Conservation (phyloP, 768 basidiomycete genomes). For the Podaxis mareebaensis region DNA sequence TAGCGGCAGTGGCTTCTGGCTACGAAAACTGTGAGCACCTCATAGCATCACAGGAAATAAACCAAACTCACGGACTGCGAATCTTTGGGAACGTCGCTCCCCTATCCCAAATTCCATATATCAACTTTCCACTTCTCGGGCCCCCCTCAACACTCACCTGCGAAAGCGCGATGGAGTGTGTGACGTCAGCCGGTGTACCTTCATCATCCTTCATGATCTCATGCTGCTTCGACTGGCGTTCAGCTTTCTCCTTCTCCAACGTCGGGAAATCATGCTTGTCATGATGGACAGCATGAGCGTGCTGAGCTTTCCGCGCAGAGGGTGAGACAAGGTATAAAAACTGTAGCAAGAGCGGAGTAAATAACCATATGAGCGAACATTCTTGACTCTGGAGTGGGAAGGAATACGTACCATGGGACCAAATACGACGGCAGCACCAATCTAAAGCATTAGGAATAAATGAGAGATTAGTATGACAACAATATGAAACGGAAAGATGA, state of each 20-base stretch:
- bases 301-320: constrained; percentile 34
- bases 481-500: constrained; percentile 6
- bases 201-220: constrained; percentile 41
- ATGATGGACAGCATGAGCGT: constrained; percentile 30
- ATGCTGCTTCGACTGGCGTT: constrained; percentile 20
- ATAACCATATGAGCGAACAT: constrained; percentile 9
- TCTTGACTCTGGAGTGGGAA: background rate
- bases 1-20: background rate
- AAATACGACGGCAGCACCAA: constrained; percentile 41
- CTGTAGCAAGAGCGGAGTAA: constrained; percentile 23
- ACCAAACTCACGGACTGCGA: constrained; percentile 25
- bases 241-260: constrained; percentile 23
- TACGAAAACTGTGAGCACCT: background rate
- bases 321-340: constrained; percentile 44
- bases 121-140: background rate
- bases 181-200: constrained; percentile 38
- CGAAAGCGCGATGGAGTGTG: constrained; percentile 31
- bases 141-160: constrained; percentile 26
- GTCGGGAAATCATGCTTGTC: constrained; percentile 35
- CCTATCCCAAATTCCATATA: constrained; percentile 18
- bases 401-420: constrained; percentile 38
- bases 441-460: constrained; percentile 25
- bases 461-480: constrained; percentile 12
- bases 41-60: background rate
- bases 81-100: constrained; percentile 29